Base-by-base conservation (phyloP, 2,329 filamentous ascomycete species). In the Penicillium sp. region DNA sequence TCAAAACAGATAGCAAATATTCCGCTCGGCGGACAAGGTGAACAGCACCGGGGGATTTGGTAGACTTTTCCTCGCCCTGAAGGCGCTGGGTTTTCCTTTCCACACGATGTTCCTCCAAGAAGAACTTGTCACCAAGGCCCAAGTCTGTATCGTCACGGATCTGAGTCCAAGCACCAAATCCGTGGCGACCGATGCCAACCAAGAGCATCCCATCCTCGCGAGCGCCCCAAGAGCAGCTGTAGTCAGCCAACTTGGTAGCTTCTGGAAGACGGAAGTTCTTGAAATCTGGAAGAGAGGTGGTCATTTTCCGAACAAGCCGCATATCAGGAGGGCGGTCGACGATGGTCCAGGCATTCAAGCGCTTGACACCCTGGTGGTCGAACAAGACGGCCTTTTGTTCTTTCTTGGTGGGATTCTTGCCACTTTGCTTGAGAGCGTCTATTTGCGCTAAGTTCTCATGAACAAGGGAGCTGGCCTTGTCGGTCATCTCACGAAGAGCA, bases 201-300 rank as follows among this genome's bases (percentile, higher is more conserved):
- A 95, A 89, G 46, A 99, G 86, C 94, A 99, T 99, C 49, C 91
- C 94, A 71, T 99, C 94, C 74, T 99, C 94, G 58, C 89, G 88
- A 1, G 91, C 86, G 49, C 92, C 92, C 94, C 94, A 99, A 25
- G 89, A 81, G 68, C 92, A 97, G 43, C 87, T 90, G 75, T 97
- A 99, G 67, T 90, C 89, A 2, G 94, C 92, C 22, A 88, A 86
- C 72, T 99, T 99, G 12, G 90, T 92, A 2, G 94, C 94, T 69
- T 97, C 93, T 0, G 90, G 85, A 27, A 99, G 84, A 22, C 92
- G 88, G 76, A 97, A 99, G 44, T 84, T 88, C 64, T 81, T 85
- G 76, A 86, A 89, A 66, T 97, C 90, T 20, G 85, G 69, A 22
- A 76, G 72, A 31, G 76, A 73, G 11, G 85, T 82, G 31, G 93